These are phyloP conservation scores for Coniochaeta ligniaria DNA, from an alignment of 2,329 filamentous ascomycete genomes.

Conservation along the genomic window DNA sequence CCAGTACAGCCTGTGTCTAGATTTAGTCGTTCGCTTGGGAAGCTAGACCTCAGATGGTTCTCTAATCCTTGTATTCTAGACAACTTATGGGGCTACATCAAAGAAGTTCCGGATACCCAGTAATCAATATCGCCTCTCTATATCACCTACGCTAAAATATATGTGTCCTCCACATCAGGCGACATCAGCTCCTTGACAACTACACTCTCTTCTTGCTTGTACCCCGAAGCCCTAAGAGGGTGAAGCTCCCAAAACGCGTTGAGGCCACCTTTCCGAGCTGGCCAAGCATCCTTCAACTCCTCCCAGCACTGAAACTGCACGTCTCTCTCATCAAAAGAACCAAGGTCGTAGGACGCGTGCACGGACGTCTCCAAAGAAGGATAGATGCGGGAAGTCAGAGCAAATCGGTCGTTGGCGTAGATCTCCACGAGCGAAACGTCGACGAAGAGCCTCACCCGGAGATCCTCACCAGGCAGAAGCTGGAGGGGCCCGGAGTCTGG, in stretches of 20 bases:
- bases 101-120: neutral
- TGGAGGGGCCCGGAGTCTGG: neutral
- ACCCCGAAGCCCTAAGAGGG: neutral
- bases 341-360: neutral
- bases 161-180: neutral
- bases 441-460: slow-evolving; percentile 11
- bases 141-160: neutral
- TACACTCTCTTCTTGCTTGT: neutral
- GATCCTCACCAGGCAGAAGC: slow-evolving; percentile 10
- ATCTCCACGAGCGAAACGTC: slow-evolving; percentile 15
- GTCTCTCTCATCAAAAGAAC: neutral
- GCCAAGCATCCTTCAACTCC: neutral
- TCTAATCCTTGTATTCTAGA: too few relatives aligned
- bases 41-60: neutral
- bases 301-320: slow-evolving; percentile 1
- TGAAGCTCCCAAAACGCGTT: neutral
- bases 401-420: slow-evolving; percentile 14
- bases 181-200: neutral
- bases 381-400: slow-evolving; percentile 14
- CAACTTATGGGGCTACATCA: neutral
- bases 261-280: neutral
- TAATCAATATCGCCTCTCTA: neutral
- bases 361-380: slow-evolving; percentile 8
- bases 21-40: neutral
- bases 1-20: neutral